Conservation (phyloP, 805 yeast genomes). For the Danielia oregonensis region DNA sequence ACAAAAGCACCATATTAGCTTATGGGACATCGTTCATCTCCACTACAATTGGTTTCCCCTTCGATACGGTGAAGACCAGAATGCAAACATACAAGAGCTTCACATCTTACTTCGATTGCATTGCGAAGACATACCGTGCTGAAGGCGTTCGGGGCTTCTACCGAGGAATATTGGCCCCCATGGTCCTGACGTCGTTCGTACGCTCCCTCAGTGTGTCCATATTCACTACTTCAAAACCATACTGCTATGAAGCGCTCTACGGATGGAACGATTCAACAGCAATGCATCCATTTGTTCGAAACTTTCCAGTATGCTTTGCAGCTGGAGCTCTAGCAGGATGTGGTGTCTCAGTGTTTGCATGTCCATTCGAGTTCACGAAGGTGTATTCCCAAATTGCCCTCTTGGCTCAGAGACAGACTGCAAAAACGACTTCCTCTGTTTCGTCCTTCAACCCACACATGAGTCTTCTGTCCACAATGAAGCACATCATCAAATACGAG, state of each 20-base stretch:
- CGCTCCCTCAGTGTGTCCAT: constrained; percentile 64
- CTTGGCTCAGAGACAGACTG: constrained; percentile 29
- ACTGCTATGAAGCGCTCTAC: constrained; percentile 13
- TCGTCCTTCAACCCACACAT: constrained; percentile 13
- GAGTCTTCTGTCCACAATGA: constrained; percentile 41
- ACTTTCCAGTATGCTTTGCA: constrained; percentile 41
- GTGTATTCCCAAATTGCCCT: constrained; percentile 72
- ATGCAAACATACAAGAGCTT: constrained; percentile 72
- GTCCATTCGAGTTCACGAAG: constrained; percentile 85
- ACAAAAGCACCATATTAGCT: constrained; percentile 57
- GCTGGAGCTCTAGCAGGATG: constrained; percentile 71
- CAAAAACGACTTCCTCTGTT: constrained; percentile 15
- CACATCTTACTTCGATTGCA: constrained; percentile 54
- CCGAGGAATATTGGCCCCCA: constrained; percentile 73
- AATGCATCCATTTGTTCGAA: constrained; percentile 40
- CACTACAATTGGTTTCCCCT: constrained; percentile 74
- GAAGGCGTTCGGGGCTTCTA: constrained; percentile 74
- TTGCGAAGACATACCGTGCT: constrained; percentile 45
- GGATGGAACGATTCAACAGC: constrained; percentile 8
- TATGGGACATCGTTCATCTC: constrained; percentile 60
- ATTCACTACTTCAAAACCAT: constrained; percentile 54
- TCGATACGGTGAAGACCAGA: constrained; percentile 83
- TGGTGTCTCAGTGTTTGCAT: constrained; percentile 58
- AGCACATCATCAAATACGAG: constrained; percentile 50
- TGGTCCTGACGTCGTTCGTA: constrained; percentile 61